These are phyloP conservation scores for Fusarium dimerum DNA, from an alignment of 2,329 filamentous ascomycete genomes.

Conservation along the genomic window DNA sequence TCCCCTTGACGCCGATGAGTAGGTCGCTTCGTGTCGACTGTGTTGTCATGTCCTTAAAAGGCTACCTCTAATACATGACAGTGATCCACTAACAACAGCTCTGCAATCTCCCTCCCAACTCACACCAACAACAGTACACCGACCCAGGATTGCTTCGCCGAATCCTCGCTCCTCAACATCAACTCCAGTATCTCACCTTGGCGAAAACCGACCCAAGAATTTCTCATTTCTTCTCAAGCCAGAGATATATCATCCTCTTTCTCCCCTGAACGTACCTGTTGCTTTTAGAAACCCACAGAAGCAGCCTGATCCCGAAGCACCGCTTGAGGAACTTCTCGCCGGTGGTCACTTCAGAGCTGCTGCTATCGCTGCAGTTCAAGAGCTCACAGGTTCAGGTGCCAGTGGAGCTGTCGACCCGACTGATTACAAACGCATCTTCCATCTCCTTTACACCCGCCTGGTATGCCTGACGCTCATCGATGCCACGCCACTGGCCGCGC, in stretches of 20 bases:
- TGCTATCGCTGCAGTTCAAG: slow-evolving; percentile 66
- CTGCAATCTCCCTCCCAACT: slow-evolving; percentile 28
- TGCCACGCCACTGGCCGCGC: slow-evolving; percentile 67
- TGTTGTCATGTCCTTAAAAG: background rate
- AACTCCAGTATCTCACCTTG: slow-evolving; percentile 33
- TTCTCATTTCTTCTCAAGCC: slow-evolving; percentile 79
- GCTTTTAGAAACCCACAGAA: slow-evolving; percentile 71
- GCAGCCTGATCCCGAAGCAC: slow-evolving; percentile 62
- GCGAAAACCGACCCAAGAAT: slow-evolving; percentile 55
- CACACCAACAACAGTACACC: slow-evolving; percentile 10
- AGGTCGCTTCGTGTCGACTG: slow-evolving; percentile 36
- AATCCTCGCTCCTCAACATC: slow-evolving; percentile 25
- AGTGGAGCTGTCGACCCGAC: slow-evolving; percentile 48
- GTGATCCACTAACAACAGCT: slow-evolving; percentile 33
- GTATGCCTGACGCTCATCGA: slow-evolving; percentile 81
- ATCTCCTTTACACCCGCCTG: slow-evolving; percentile 77
- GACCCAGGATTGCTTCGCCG: slow-evolving; percentile 27
- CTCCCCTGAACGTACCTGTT: slow-evolving; percentile 58
- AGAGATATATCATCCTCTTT: slow-evolving; percentile 80
- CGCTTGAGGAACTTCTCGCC: slow-evolving; percentile 68
- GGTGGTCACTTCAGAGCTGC: slow-evolving; percentile 79
- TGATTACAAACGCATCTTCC: slow-evolving; percentile 69
- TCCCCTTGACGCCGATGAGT: slow-evolving; percentile 77
- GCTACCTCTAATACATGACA: slow-evolving; percentile 7
- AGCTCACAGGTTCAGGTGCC: slow-evolving; percentile 54